A percentile compares a stretch with the other conserved stretches of the same genome.
Conservation (phyloP, 495 filamentous ascomycete genomes). For the Neurospora hispaniola region DNA sequence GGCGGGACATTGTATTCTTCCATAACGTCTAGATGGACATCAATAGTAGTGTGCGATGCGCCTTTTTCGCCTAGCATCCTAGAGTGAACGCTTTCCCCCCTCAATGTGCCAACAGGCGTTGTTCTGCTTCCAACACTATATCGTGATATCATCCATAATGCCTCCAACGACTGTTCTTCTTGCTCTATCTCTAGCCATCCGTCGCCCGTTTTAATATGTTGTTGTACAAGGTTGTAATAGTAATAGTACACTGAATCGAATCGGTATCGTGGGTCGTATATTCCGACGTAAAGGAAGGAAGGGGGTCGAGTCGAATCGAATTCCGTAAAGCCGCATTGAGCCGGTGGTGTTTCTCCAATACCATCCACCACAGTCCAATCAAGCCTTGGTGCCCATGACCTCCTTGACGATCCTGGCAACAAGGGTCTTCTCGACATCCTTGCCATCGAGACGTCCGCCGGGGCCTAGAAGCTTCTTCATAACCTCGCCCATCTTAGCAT, state of each 20-base stretch:
- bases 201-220: not conserved
- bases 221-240: not conserved
- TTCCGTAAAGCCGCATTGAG: not conserved
- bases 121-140: not conserved
- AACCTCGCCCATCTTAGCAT: conserved; percentile 19
- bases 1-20: not conserved
- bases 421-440: conserved; percentile 25
- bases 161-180: not conserved
- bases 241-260: not conserved
- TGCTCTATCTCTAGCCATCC: not conserved
- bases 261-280: not conserved
- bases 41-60: not conserved
- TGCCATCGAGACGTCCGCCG: conserved; percentile 28
- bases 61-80: not conserved
- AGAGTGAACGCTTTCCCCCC: not conserved
- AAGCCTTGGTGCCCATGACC: not conserved
- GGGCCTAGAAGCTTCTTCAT: conserved; percentile 29
- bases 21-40: not conserved
- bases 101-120: not conserved
- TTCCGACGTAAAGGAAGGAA: not conserved
- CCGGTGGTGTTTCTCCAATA: not conserved
- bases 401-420: conserved; percentile 26
- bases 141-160: not conserved
- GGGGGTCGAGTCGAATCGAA: not conserved
- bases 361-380: not conserved